Base-by-base conservation (phyloP, 176 grass and related monocot genomes). In the Rhynchospora tenuis region DNA sequence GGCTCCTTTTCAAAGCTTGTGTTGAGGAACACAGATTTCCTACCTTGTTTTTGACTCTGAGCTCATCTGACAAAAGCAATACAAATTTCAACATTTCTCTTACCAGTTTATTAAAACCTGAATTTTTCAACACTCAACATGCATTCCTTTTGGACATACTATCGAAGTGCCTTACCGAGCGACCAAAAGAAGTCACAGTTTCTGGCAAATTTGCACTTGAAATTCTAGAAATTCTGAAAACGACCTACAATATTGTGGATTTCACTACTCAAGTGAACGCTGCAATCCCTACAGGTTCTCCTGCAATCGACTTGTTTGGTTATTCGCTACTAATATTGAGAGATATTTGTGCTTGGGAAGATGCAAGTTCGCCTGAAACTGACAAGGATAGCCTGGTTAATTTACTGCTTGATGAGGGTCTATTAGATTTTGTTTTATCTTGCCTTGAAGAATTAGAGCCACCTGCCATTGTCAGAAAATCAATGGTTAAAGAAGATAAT, bases 1-100 rank as follows among this genome's bases (percentile, higher is more conserved):
- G 93, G 96, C 88, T 98, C 84, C 80, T 98, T 19, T 88, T 93
- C 84, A 95, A 98, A 90, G 84, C 88, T 79, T 98, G 88, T 85
- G 88, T 90, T 56, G 96, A 95, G 65, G 91, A 88, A 51, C 68
- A 84, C 84, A 93, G 86, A 63, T 93, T 93, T 59, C 54, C 87
- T 47, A 50, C 6, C 51, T 83, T 98, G 70, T 95, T 95, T 86
- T 7, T 10, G 22, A 69, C 83, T 29, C 87, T 98, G 82, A 81
- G 14, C 83, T 89, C 87, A 82, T 24, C 33, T 71, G 24, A 88
- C 19, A 48, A 51, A 7, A 17, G 17, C 4, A 9, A 62, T 62
- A 19, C 13, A 82, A 74, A 82, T 86, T 70, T 23, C 15, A 28
- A 86, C 47, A 44, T 66, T 51, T 80, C 27, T 7, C 15, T 64